phyloP scores from a whole-genome alignment of 208 protist species.

The Crithidia expoeki region DNA sequence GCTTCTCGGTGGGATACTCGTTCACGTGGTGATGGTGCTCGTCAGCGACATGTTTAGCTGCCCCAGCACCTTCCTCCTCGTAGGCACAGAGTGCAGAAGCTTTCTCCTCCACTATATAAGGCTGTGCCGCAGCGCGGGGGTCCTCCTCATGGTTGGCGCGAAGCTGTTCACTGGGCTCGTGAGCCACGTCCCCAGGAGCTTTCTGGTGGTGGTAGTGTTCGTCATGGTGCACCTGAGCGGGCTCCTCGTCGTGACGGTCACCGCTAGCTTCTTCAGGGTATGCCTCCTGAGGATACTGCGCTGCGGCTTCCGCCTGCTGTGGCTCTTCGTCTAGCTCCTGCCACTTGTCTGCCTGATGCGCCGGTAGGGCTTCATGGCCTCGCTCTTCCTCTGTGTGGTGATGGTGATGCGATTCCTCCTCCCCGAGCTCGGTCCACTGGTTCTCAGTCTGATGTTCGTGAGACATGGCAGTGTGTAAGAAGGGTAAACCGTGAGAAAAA shows the following conservation, averaged over 20 bases:
- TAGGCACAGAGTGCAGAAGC: slow-evolving; percentile 6
- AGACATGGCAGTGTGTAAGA: neutral
- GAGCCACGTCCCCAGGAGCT: neutral
- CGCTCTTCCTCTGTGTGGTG: neutral
- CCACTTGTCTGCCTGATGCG: slow-evolving; percentile 1
- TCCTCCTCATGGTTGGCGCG: neutral
- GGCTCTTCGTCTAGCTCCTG: slow-evolving; percentile 9
- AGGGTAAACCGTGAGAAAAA: neutral
- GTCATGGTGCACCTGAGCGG: neutral
- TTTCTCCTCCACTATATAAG: neutral
- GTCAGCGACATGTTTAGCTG: neutral
- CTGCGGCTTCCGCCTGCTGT: neutral
- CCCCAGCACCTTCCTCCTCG: neutral
- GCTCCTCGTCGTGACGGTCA: neutral
- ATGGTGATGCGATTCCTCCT: neutral
- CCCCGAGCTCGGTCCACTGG: slow-evolving; percentile 9
- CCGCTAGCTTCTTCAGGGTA: slow-evolving; percentile 13
- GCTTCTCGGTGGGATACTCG: slow-evolving; percentile 2
- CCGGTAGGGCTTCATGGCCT: neutral
- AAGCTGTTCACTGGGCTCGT: neutral
- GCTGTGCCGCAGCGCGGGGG: neutral
- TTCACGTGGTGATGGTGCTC: neutral
- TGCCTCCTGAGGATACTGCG: neutral
- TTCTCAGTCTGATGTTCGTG: slow-evolving; percentile 6
- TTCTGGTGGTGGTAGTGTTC: neutral